Evolutionary conservation across 75 land plant genomes (phyloP), one percentile per base, ranked within the genome.

Genomic region (Pinus albicaulis): DNA sequence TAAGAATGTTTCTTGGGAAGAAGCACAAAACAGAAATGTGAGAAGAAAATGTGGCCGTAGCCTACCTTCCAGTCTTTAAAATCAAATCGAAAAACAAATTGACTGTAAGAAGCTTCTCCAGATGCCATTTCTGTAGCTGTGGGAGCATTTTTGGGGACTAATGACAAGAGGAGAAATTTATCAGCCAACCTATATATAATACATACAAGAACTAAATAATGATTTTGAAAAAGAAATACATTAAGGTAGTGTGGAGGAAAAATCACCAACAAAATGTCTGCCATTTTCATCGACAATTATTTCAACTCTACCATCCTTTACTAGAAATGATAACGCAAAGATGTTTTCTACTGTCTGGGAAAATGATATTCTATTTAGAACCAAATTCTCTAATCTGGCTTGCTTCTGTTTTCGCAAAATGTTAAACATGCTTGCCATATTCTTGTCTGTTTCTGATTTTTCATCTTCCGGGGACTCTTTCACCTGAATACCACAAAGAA

Each of bases 261-360:
- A 56, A 85, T 83, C 88, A 95, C 96, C 87, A 59, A 93, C 91
- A 20, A 86, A 22, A 73, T 93, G 97, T 56, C 74, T 83, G 25
- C 89, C 88, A 72, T 82, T 57, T 20, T 85, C 82, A 64, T 92
- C 82, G 12, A 91, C 74, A 14, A 71, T 78, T 22, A 96, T 90
- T 59, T 83, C 82, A 57, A 76, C 94, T 55, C 99, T 74, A 8
- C 99, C 99, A 87, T 96, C 99, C 77, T 96, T 96, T 16, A 93
- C 91, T n/a, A 96, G 77, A 76, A 96, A 96, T 7, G 99, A 96
- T 20, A 96, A 81, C 10, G 88, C 90, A 83, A 96, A 96, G 38
- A 96, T 84, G 63, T 96, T 96, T 79, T 96, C 99, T 41, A 96
- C 97, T 15, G 99, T 96, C 64, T 93, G 91, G 1, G 97, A 87